These are phyloP conservation scores for Sporothrix schenckii DNA, from an alignment of 2,329 filamentous ascomycete genomes.

Conservation along the genomic window DNA sequence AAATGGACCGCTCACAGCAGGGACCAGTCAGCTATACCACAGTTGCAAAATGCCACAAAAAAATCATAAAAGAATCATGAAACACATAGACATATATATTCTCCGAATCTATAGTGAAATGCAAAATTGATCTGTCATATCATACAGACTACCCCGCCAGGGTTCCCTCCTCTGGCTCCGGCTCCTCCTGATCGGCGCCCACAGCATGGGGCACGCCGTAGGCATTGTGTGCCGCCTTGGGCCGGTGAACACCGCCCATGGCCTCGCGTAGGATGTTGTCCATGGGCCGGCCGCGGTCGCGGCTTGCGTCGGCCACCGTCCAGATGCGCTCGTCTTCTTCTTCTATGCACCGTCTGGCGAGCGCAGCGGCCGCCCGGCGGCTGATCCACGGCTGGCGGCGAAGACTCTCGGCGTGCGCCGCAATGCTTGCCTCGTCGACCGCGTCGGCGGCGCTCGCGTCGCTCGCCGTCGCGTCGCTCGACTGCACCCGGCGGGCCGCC, in stretches of 20 bases:
- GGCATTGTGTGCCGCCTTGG: conserved; percentile 11
- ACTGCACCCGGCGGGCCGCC: neutral
- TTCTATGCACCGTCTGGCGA: conserved; percentile 44
- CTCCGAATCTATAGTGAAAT: neutral
- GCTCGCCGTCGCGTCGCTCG: neutral
- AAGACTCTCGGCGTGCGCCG: conserved; percentile 18
- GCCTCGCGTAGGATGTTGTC: conserved; percentile 33
- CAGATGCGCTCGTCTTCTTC: conserved; percentile 44
- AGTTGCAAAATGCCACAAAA: conserved; percentile 8
- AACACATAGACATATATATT: neutral
- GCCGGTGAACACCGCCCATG: neutral
- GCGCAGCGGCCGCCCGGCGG: conserved; percentile 41
- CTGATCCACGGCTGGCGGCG: conserved; percentile 41
- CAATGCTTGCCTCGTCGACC: neutral
- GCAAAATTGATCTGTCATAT: neutral
- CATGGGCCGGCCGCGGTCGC: conserved; percentile 34
- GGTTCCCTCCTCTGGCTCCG: neutral
- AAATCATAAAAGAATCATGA: neutral
- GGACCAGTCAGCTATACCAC: neutral
- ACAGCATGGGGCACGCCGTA: conserved; percentile 33
- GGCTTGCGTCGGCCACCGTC: conserved; percentile 40
- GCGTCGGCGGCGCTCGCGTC: neutral
- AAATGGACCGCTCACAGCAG: neutral
- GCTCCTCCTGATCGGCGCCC: conserved; percentile 6
- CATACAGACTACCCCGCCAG: neutral